Percentiles rank a stretch among this genome's conserved stretches.
Evolutionary conservation across 2,329 filamentous ascomycete genomes (phyloP).

Genomic region (Fusarium paranaense): DNA sequence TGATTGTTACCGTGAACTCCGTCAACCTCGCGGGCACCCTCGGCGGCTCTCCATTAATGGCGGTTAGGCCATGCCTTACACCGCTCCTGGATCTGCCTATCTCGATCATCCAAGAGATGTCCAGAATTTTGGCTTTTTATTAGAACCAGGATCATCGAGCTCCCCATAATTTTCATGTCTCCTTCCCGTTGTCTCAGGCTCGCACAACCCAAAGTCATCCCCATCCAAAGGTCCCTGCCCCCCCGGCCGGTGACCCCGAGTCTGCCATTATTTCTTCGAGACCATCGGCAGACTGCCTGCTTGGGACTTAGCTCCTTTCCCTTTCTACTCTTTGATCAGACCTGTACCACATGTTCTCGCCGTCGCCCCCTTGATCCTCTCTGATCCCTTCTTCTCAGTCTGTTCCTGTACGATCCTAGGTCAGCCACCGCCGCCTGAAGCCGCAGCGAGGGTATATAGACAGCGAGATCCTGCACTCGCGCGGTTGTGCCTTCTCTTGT

Average conservation of each 20-base stretch:
- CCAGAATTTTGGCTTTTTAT: conserved; percentile 30
- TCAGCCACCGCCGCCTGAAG: conserved; percentile 44
- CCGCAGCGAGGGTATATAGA: conserved; percentile 53
- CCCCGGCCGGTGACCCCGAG: conserved; percentile 45
- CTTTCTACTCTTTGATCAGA: conserved; percentile 28
- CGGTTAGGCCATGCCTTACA: conserved; percentile 25
- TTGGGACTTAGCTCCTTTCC: conserved; percentile 33
- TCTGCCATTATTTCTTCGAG: conserved; percentile 41
- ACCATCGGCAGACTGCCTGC: conserved; percentile 39
- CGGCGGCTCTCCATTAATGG: conserved; percentile 22
- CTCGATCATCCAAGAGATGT: conserved; percentile 23
- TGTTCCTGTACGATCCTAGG: conserved; percentile 44
- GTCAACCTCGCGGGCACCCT: conserved; percentile 16
- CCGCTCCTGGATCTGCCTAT: conserved; percentile 27
- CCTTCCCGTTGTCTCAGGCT: conserved; percentile 57
- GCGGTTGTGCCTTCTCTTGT: conserved; percentile 45
- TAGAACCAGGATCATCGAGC: conserved; percentile 46
- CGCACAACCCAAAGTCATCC: conserved; percentile 52
- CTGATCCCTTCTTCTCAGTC: conserved; percentile 34
- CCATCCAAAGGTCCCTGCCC: conserved; percentile 44
- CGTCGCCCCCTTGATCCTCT: conserved; percentile 38
- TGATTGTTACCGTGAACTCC: conserved; percentile 37
- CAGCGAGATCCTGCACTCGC: conserved; percentile 50
- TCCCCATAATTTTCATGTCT: conserved; percentile 52
- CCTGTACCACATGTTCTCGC: conserved; percentile 42